These are phyloP conservation scores for Xylaria hypoxylon DNA, from an alignment of 2,329 filamentous ascomycete genomes.

Conservation along the genomic window DNA sequence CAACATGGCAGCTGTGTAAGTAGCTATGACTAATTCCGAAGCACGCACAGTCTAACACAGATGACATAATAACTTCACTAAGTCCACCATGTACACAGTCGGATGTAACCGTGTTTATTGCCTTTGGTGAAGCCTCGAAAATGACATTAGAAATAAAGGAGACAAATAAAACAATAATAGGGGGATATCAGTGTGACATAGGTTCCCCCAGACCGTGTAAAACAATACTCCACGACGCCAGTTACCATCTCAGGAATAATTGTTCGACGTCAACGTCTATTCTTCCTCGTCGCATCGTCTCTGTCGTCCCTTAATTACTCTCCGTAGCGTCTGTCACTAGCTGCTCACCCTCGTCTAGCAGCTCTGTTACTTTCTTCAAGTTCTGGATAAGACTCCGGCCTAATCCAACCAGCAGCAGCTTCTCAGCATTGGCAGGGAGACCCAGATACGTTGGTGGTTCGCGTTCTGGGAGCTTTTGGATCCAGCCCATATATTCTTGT, in stretches of 20 bases:
- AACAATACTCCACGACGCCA: background rate
- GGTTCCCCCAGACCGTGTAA: conserved; percentile 1
- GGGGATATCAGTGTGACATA: conserved; percentile 28
- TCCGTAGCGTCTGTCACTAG: conserved; percentile 74
- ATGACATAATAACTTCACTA: conserved; percentile 3
- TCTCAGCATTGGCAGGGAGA: conserved; percentile 95
- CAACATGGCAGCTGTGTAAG: background rate
- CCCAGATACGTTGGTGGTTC: conserved; percentile 97
- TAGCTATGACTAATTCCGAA: background rate
- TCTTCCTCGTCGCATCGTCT: conserved; percentile 2
- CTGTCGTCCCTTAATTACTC: background rate
- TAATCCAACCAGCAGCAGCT: conserved; percentile 88
- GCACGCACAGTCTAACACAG: background rate
- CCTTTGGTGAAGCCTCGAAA: background rate
- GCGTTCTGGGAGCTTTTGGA: conserved; percentile 89
- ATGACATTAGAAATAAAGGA: conserved; percentile 9
- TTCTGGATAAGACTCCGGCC: conserved; percentile 87
- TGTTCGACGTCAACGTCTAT: background rate
- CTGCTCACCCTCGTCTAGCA: conserved; percentile 95
- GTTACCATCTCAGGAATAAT: background rate
- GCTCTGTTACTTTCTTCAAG: conserved; percentile 83
- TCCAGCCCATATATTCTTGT: conserved; percentile 90
- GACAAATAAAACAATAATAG: conserved; percentile 14
- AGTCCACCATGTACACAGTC: background rate
- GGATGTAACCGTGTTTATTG: background rate